Conservation (phyloP, 768 basidiomycete genomes). For the Lyophyllum shimeji region DNA sequence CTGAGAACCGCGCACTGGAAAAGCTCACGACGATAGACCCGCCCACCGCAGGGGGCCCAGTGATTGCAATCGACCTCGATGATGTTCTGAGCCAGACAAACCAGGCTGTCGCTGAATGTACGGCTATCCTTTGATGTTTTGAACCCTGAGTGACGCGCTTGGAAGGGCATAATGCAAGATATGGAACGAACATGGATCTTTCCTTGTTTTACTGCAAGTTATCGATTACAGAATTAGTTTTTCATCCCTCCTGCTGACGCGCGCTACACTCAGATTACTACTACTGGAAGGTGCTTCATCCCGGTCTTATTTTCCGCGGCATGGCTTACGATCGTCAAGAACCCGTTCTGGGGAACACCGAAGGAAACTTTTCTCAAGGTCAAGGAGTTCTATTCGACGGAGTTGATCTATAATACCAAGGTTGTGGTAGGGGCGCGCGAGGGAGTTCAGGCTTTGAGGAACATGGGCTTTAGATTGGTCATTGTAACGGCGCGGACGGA, state of each 20-base stretch:
- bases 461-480: slow-evolving; percentile 66
- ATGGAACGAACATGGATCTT: slow-evolving; percentile 55
- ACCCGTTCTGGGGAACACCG: slow-evolving; percentile 62
- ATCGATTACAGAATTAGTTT: not conserved
- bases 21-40: slow-evolving; percentile 18
- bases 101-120: slow-evolving; percentile 53
- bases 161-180: slow-evolving; percentile 65
- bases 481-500: slow-evolving; percentile 75
- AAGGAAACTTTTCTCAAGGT: slow-evolving; percentile 60
- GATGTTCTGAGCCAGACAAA: slow-evolving; percentile 73
- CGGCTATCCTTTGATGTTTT: slow-evolving; percentile 17
- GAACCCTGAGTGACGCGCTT: not conserved
- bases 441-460: slow-evolving; percentile 51
- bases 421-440: slow-evolving; percentile 65
- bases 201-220: slow-evolving; percentile 62
- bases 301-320: not conserved
- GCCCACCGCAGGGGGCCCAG: slow-evolving; percentile 28
- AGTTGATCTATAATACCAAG: slow-evolving; percentile 42
- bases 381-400: slow-evolving; percentile 53
- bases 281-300: slow-evolving; percentile 62
- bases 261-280: slow-evolving; percentile 57
- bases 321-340: slow-evolving; percentile 27
- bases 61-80: slow-evolving; percentile 67
- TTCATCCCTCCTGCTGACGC: not conserved
- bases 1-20: slow-evolving; percentile 27